phyloP scores from a whole-genome alignment of 495 filamentous ascomycete genomes.

The Mytilinidion resinicola region DNA sequence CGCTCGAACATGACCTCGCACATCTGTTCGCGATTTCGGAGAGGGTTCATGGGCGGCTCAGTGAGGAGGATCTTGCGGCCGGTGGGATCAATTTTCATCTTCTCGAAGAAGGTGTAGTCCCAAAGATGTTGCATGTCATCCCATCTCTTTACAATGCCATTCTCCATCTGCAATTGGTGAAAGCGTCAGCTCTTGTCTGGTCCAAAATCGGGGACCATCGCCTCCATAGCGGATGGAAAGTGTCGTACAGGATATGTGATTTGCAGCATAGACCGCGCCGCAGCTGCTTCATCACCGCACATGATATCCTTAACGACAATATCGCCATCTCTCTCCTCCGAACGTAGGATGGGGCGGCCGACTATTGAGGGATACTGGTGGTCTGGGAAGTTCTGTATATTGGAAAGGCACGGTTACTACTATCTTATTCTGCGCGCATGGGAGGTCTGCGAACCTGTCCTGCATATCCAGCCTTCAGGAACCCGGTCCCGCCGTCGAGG shows the following conservation, averaged over 20 bases:
- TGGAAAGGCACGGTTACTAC: not conserved
- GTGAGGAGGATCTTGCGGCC: conserved; percentile 97
- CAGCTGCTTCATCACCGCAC: conserved; percentile 97
- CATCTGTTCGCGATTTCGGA: conserved; percentile 95
- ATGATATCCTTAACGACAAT: conserved; percentile 97
- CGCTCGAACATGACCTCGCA: conserved; percentile 97
- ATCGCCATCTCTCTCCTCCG: conserved; percentile 75
- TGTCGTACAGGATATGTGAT: conserved; percentile 80
- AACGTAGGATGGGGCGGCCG: conserved; percentile 92
- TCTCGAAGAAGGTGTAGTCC: conserved; percentile 97
- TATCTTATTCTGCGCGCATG: not conserved
- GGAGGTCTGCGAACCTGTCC: conserved; percentile 54
- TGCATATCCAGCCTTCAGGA: conserved; percentile 98
- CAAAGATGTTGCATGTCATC: conserved; percentile 99
- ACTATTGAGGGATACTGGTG: conserved; percentile 98
- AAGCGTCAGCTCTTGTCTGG: conserved; percentile 18
- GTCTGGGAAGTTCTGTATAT: conserved; percentile 85
- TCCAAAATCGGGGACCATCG: conserved; percentile 1
- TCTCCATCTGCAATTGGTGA: conserved; percentile 70
- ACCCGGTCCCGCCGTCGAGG: conserved; percentile 99
- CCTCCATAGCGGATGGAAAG: conserved; percentile 13
- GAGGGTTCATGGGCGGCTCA: conserved; percentile 94
- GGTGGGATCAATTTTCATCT: conserved; percentile 85
- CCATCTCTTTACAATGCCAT: conserved; percentile 98
- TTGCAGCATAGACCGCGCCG: conserved; percentile 91